Evolutionary conservation across 208 protist species (phyloP), one percentile per base, ranked within the genome.

Genomic region (Acanthamoeba royreba): DNA sequence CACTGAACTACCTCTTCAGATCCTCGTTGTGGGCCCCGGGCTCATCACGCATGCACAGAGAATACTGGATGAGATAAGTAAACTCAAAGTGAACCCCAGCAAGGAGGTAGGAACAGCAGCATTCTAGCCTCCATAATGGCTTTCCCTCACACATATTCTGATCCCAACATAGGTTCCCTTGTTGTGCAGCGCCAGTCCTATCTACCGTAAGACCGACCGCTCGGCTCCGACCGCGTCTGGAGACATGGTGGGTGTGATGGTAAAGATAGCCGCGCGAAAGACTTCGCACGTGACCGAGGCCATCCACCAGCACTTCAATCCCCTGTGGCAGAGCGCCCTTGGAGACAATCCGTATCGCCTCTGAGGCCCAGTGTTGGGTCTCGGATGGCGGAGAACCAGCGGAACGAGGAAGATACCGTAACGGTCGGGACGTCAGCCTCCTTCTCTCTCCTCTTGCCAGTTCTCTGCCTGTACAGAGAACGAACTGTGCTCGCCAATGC

Each of bases 231-330:
- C 28, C 4, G 13, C 43, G 74, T 85, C 58, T 5, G 58, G 58
- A 25, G 58, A 69, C 28, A 3, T 69, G 58, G 58, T 69, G 58
- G 74, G 74, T n/a, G 42, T 85, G 74, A 85, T 85, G 74, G 43
- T 85, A 28, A 85, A 85, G 74, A 85, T 85, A 25, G 74, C 74
- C 38, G 74, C 74, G n/a, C 35, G 28, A 38, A 85, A 85, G 74
- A 85, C 74, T 22, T 85, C 74, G 25, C 74, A 85, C 25, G 74
- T 85, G 74, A 49, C 74, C 74, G 42, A 85, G n/a, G 42, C 42
- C 74, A 85, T 85, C 19, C 42, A 43, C 38, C 35, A 85, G 43
- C 74, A 52, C 42, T 85, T 85, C 74, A 43, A 52, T 15, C n/a
- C n/a, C 25, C 42, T 85, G 13, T 85, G 74, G 74, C 42, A 85